A percentile compares a stretch with the other conserved stretches of the same genome.
Evolutionary conservation across 2,329 filamentous ascomycete genomes (phyloP).

Genomic region (Trichocomaceae sp.): DNA sequence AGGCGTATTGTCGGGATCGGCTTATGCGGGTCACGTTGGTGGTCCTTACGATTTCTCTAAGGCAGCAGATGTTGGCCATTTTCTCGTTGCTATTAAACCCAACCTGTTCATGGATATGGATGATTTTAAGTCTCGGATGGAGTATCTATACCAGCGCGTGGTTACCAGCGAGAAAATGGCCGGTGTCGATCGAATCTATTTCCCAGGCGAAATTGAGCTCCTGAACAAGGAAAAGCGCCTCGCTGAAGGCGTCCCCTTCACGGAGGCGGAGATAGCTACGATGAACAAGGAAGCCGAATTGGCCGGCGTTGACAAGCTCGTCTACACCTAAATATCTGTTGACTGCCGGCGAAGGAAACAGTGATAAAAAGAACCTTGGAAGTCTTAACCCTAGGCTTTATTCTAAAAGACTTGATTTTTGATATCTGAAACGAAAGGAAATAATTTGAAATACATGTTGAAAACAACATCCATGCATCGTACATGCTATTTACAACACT

Average conservation of each 20-base stretch:
- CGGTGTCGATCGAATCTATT: conserved; percentile 51
- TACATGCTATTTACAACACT: too few species aligned
- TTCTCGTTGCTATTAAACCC: conserved; percentile 63
- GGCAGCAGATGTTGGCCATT: conserved; percentile 66
- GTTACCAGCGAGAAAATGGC: conserved; percentile 47
- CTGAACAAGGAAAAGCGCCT: conserved; percentile 38
- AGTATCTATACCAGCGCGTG: conserved; percentile 51
- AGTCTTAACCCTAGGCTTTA: too few species aligned
- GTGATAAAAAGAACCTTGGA: too few species aligned
- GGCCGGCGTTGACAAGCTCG: conserved; percentile 26
- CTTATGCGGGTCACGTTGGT: conserved; percentile 70
- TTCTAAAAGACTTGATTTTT: too few species aligned
- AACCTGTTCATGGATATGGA: conserved; percentile 66
- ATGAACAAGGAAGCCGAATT: conserved; percentile 45
- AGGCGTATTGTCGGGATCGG: conserved; percentile 64
- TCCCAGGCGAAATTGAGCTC: conserved; percentile 53
- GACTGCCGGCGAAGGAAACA: too few species aligned
- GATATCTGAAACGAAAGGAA: too few species aligned
- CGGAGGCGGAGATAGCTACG: conserved; percentile 41
- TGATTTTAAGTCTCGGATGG: conserved; percentile 58
- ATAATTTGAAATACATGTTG: too few species aligned
- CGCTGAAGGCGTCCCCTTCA: conserved; percentile 44
- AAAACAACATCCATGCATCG: too few species aligned
- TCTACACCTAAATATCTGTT: too few species aligned
- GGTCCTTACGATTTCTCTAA: conserved; percentile 66